Evolutionary conservation across 495 filamentous ascomycete genomes (phyloP).

Genomic region (Aspergillus olivimuriae): DNA sequence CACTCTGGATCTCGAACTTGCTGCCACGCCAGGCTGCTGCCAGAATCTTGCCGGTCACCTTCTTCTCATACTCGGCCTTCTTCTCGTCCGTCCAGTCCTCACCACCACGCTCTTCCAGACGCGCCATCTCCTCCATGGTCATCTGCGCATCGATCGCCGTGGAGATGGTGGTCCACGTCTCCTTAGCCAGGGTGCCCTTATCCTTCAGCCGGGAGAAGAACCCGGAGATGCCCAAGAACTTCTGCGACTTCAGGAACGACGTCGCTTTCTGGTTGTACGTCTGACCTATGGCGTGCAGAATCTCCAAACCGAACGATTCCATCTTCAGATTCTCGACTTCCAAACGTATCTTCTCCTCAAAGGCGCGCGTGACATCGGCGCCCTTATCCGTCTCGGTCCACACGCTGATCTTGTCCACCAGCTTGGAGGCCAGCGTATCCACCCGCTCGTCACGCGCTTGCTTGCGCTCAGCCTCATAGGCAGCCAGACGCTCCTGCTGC

Average conservation of each 20-base stretch:
- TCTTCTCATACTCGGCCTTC: slow-evolving; percentile 90
- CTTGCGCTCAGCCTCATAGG: slow-evolving; percentile 80
- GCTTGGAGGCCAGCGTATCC: slow-evolving; percentile 71
- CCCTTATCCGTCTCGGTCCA: slow-evolving; percentile 98
- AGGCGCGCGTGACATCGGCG: slow-evolving; percentile 74
- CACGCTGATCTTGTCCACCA: slow-evolving; percentile 84
- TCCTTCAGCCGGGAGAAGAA: slow-evolving; percentile 94
- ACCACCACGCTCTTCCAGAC: slow-evolving; percentile 87
- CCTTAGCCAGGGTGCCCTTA: slow-evolving; percentile 92
- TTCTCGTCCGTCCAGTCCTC: slow-evolving; percentile 99
- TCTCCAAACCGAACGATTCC: slow-evolving; percentile 97
- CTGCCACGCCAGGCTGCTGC: slow-evolving; percentile 95
- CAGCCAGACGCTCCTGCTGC: slow-evolving; percentile 81
- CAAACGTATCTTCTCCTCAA: slow-evolving; percentile 86
- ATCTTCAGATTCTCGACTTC: slow-evolving; percentile 99
- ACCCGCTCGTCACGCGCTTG: slow-evolving; percentile 86
- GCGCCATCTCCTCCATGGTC: slow-evolving; percentile 99
- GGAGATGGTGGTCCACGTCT: slow-evolving; percentile 96
- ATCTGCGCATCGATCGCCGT: slow-evolving; percentile 97
- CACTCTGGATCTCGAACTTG: slow-evolving; percentile 97
- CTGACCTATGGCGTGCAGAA: slow-evolving; percentile 87
- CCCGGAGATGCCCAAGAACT: slow-evolving; percentile 91
- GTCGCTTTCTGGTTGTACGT: slow-evolving; percentile 86
- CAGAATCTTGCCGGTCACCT: slow-evolving; percentile 97
- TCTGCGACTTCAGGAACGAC: slow-evolving; percentile 86